These are phyloP conservation scores for Colletotrichum sp. DNA, from an alignment of 2,329 filamentous ascomycete genomes.

Conservation along the genomic window DNA sequence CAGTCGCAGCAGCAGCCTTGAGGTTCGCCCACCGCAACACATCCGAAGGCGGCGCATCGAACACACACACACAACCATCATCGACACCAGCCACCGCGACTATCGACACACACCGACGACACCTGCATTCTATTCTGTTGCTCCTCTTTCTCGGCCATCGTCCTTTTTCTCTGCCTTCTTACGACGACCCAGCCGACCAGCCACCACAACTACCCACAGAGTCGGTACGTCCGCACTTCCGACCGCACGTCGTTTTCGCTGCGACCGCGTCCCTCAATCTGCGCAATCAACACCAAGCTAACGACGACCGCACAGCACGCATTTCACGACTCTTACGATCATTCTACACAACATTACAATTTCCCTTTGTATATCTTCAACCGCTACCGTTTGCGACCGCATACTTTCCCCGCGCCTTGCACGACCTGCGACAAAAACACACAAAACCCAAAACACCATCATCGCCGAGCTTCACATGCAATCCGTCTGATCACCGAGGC, in stretches of 20 bases:
- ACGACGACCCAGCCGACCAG: not conserved
- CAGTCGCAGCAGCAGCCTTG: not conserved
- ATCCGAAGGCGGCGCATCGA: not conserved
- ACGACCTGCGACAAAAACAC: not conserved
- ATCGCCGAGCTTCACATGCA: slow-evolving; percentile 12
- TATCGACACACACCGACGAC: not conserved
- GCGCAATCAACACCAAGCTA: not conserved
- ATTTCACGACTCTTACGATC: slow-evolving; percentile 14
- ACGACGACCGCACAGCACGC: slow-evolving; percentile 1
- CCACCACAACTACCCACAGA: not conserved
- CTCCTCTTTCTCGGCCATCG: not conserved
- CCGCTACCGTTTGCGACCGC: slow-evolving; percentile 10
- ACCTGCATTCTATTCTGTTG: not conserved
- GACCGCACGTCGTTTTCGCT: not conserved
- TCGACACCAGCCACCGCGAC: not conserved
- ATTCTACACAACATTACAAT: not conserved
- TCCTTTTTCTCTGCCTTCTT: not conserved
- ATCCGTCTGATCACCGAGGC: not conserved
- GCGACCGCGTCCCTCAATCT: not conserved
- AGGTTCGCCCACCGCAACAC: not conserved
- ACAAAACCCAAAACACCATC: not conserved
- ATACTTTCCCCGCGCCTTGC: not conserved
- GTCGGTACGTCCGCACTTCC: slow-evolving; percentile 5
- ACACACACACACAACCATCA: not conserved
- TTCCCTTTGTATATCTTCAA: slow-evolving; percentile 16